These are phyloP conservation scores for Sanghuangporus sanghuang DNA, from an alignment of 1,284 basidiomycete species.

Conservation along the genomic window DNA sequence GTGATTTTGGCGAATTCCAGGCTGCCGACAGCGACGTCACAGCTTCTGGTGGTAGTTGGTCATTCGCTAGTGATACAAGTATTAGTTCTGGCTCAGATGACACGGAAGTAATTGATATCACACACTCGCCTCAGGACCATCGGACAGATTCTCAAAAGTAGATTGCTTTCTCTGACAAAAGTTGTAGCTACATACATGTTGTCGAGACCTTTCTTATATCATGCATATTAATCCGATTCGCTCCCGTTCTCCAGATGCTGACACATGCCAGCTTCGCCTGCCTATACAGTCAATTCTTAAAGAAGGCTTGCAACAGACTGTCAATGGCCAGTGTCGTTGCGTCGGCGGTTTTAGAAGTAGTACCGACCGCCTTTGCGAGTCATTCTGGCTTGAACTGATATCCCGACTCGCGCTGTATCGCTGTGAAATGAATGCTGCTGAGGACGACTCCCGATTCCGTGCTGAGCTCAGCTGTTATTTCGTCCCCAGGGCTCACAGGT, in stretches of 20 bases:
- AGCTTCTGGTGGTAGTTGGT: constrained; percentile 65
- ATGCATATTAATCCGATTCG: neutral
- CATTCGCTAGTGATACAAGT: constrained; percentile 44
- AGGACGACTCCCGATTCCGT: constrained; percentile 52
- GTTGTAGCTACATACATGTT: neutral
- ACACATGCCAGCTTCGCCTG: neutral
- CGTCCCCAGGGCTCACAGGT: constrained; percentile 71
- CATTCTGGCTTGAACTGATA: constrained; percentile 45
- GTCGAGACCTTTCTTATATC: neutral
- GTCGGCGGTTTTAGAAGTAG: constrained; percentile 7
- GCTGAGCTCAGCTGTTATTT: constrained; percentile 71
- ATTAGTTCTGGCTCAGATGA: constrained; percentile 25
- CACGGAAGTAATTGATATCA: constrained; percentile 11
- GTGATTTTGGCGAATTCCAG: constrained; percentile 79
- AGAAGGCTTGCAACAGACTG: constrained; percentile 8
- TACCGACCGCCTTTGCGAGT: neutral
- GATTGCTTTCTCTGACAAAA: neutral
- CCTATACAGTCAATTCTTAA: neutral
- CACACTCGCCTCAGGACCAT: constrained; percentile 10
- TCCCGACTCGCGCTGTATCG: constrained; percentile 65
- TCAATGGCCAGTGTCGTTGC: constrained; percentile 7
- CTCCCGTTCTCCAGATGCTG: neutral
- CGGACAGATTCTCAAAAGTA: constrained; percentile 14
- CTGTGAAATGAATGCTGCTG: constrained; percentile 60
- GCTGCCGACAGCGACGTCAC: constrained; percentile 54